Evolutionary conservation across 805 yeast species (phyloP).

Genomic region (Candida vaughaniae): DNA sequence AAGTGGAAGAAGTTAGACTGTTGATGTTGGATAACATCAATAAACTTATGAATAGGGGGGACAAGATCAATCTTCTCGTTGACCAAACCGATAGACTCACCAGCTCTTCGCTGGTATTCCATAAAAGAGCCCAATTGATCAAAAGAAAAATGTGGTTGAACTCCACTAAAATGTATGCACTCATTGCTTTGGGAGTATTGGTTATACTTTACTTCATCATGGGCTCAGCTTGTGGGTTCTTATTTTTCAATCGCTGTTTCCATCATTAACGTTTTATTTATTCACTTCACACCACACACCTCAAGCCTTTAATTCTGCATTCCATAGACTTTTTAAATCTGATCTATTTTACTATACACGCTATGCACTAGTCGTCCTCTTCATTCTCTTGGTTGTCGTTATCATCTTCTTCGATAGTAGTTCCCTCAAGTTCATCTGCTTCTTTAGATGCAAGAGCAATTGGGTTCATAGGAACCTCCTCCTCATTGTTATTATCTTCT

Average conservation of each 20-base stretch:
- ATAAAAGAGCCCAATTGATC: slow-evolving; percentile 63
- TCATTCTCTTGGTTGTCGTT: slow-evolving; percentile 12
- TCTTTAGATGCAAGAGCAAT: slow-evolving; percentile 32
- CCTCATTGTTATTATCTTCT: slow-evolving; percentile 12
- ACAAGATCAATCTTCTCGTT: slow-evolving; percentile 66
- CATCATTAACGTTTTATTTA: no score
- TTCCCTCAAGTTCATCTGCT: slow-evolving; percentile 33
- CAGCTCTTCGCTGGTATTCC: slow-evolving; percentile 63
- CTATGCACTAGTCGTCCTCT: no score
- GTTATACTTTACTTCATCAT: slow-evolving; percentile 44
- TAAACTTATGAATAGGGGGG: slow-evolving; percentile 73
- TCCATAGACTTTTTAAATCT: no score
- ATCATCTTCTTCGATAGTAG: slow-evolving; percentile 8
- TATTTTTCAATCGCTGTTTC: slow-evolving; percentile 44
- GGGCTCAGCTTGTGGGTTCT: slow-evolving; percentile 56
- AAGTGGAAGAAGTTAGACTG: slow-evolving; percentile 62
- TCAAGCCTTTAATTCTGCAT: no score
- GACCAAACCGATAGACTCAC: slow-evolving; percentile 77
- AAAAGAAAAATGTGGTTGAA: slow-evolving; percentile 72
- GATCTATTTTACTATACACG: no score
- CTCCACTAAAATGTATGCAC: slow-evolving; percentile 45
- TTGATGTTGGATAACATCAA: slow-evolving; percentile 75
- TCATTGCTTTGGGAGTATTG: slow-evolving; percentile 18
- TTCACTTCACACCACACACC: no score
- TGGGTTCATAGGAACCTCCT: slow-evolving; percentile 20